A percentile compares a stretch with the other conserved stretches of the same genome.
Conservation (phyloP, 192 early-diverging fungal species). For the Coemansia brasiliensis region DNA sequence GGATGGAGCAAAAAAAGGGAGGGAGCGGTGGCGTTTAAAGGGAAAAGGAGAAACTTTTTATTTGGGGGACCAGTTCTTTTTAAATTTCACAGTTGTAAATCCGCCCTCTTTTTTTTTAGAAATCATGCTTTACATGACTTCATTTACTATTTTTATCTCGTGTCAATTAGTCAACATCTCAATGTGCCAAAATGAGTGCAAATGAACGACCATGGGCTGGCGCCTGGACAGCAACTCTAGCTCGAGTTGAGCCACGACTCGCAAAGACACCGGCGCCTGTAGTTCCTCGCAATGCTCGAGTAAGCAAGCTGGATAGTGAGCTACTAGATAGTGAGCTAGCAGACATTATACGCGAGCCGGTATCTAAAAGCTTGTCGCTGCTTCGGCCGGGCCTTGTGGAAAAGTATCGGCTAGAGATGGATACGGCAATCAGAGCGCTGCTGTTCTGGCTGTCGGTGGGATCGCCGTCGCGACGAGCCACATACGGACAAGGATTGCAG, state of each 20-base stretch:
- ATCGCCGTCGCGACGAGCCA: conserved; percentile 61
- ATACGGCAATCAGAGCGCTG: conserved; percentile 63
- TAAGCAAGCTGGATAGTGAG: conserved; percentile 83
- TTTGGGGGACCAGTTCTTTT: conserved; percentile 5
- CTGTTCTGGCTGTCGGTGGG: conserved; percentile 78
- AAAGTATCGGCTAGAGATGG: conserved; percentile 70
- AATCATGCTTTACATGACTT: neutral
- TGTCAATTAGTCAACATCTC: neutral
- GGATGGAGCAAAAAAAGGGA: neutral
- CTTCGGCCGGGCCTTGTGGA: conserved; percentile 57
- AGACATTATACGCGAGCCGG: conserved; percentile 74
- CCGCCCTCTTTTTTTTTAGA: too few species aligned
- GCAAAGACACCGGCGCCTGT: conserved; percentile 59
- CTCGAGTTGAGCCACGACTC: conserved; percentile 58
- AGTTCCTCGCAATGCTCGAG: conserved; percentile 57
- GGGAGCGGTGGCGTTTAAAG: conserved; percentile 8
- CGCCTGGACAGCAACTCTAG: conserved; percentile 35
- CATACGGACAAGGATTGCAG: conserved; percentile 81
- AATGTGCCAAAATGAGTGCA: conserved; percentile 1
- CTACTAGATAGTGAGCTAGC: conserved; percentile 78
- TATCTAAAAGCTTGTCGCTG: conserved; percentile 68
- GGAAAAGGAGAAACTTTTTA: neutral
- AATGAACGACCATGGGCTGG: conserved; percentile 36
- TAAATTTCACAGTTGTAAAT: too few species aligned
- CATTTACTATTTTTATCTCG: neutral